Evolutionary conservation across 495 filamentous ascomycete species (phyloP).

Genomic region (Emericellopsis terricola): DNA sequence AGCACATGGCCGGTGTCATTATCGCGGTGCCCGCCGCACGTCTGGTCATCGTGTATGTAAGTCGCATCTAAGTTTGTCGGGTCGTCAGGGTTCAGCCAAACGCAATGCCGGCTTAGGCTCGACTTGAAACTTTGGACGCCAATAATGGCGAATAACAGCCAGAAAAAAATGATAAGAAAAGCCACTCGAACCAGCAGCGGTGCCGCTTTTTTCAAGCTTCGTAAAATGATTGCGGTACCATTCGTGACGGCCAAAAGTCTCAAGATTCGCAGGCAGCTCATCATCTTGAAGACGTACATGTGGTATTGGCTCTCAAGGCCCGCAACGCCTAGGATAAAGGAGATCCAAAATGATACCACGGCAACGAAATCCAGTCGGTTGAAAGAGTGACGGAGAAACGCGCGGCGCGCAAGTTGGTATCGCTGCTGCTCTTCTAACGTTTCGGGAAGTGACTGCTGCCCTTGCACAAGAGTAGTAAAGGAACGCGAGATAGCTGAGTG

Average conservation of each 20-base stretch:
- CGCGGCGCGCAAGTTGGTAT: conserved; percentile 68
- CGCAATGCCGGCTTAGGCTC: conserved; percentile 71
- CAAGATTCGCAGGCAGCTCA: conserved; percentile 83
- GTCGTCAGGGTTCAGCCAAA: conserved; percentile 53
- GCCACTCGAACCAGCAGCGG: conserved; percentile 89
- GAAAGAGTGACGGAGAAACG: conserved; percentile 87
- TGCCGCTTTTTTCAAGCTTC: conserved; percentile 88
- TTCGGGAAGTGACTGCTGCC: conserved; percentile 22
- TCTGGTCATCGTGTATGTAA: conserved; percentile 42
- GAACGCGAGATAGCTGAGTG: conserved; percentile 52
- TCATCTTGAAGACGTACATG: conserved; percentile 85
- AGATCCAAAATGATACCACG: conserved; percentile 90
- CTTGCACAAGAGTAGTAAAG: conserved; percentile 25
- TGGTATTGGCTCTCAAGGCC: conserved; percentile 49
- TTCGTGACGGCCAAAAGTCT: conserved; percentile 77
- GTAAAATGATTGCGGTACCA: conserved; percentile 82
- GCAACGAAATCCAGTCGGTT: conserved; percentile 92
- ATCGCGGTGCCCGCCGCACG: conserved; percentile 73
- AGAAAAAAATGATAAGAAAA: conserved; percentile 95
- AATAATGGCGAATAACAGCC: conserved; percentile 93
- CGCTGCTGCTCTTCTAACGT: conserved; percentile 69
- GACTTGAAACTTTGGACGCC: conserved; percentile 97
- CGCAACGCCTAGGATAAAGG: conserved; percentile 51
- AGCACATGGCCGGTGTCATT: conserved; percentile 31
- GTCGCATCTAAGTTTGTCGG: conserved; percentile 21